A percentile compares a stretch with the other conserved stretches of the same genome.
These are phyloP conservation scores for Dipteronia dyeriana DNA, from an alignment of 345 rosid genomes.

Conservation along the genomic window DNA sequence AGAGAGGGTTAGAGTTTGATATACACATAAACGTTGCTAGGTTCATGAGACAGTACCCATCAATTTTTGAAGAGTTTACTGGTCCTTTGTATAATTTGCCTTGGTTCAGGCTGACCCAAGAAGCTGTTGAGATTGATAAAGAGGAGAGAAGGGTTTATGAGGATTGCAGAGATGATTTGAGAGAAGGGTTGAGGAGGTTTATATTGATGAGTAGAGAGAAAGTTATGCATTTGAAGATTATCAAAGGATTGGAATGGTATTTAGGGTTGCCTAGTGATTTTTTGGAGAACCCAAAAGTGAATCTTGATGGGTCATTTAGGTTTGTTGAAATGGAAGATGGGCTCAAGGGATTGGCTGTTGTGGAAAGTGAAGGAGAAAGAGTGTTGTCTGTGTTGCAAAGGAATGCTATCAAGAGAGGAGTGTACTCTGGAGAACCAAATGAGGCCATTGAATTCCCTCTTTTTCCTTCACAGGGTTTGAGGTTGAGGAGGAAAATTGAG, in stretches of 20 bases:
- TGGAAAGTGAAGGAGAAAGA: conserved; percentile 30
- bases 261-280: conserved; percentile 74
- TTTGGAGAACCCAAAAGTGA: conserved; percentile 36
- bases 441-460: conserved; percentile 66
- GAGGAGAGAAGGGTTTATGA: conserved; percentile 52
- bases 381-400: conserved; percentile 60
- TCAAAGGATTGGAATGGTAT: conserved; percentile 86
- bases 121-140: conserved; percentile 62
- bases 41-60: conserved; percentile 70
- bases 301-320: conserved; percentile 51
- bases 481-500: conserved; percentile 68
- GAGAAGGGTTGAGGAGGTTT: conserved; percentile 59
- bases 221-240: conserved; percentile 71
- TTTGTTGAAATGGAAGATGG: conserved; percentile 78
- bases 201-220: conserved; percentile 69
- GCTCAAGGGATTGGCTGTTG: conserved; percentile 60
- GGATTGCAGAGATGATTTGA: conserved; percentile 51
- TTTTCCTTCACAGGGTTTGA: conserved; percentile 77
- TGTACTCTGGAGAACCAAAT: conserved; percentile 35
- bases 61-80: conserved; percentile 73
- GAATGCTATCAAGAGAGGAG: conserved; percentile 53
- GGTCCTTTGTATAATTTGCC: conserved; percentile 76
- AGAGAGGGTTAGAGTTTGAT: conserved; percentile 64
- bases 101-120: conserved; percentile 84
- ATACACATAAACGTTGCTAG: conserved; percentile 67